Base-by-base conservation (phyloP, 2,329 filamentous ascomycete species). In the Talaromyces sp. region DNA sequence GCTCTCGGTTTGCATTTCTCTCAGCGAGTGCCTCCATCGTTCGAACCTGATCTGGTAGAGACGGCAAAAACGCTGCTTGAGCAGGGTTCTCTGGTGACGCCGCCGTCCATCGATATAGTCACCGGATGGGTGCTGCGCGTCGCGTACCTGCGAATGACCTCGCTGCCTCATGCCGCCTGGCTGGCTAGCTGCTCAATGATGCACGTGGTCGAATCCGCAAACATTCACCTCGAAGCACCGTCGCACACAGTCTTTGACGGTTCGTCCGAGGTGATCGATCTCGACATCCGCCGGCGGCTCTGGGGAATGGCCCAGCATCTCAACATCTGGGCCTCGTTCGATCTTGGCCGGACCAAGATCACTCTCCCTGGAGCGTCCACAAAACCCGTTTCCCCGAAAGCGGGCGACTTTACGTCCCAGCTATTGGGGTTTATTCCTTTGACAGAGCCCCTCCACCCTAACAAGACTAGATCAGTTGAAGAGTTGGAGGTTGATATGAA, bases 321-420 rank as follows among this genome's bases (percentile, higher is more conserved):
- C 8, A 85, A 85, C 64, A 81, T 80, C 12, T 85, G 83, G 83
- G 80, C 81, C 27, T 85, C 82, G 0, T 85, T 84, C 63, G 83
- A 86, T 58, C 79, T 85, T 57, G 83, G 83, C 1, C 77, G 81
- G 0, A 83, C 82, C 0, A 75, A 81, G 10, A 80, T 85, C 17
- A 61, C 76, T 62, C 72, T 84, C 0, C 77, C 78, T 1, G 55
- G 55, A 2, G 77, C 79, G 10, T 77, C 77, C 0, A 74, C 76
- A 1, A 68, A 77, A 11, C 70, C 79, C 9, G 77, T 79, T 0
- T 67, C 72, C 0, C 66, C 72, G 0, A 69, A 72, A 8, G 68
- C 74, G 1, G 75, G 76, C 1, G 77, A 80, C 61, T 74, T 71
- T 56, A 80, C 81, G 0, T 69, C 70, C 4, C 80, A 85, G 57